A percentile compares a stretch with the other conserved stretches of the same genome.
Conservation (phyloP, 768 basidiomycete genomes). For the Rhodotorula graminis region DNA sequence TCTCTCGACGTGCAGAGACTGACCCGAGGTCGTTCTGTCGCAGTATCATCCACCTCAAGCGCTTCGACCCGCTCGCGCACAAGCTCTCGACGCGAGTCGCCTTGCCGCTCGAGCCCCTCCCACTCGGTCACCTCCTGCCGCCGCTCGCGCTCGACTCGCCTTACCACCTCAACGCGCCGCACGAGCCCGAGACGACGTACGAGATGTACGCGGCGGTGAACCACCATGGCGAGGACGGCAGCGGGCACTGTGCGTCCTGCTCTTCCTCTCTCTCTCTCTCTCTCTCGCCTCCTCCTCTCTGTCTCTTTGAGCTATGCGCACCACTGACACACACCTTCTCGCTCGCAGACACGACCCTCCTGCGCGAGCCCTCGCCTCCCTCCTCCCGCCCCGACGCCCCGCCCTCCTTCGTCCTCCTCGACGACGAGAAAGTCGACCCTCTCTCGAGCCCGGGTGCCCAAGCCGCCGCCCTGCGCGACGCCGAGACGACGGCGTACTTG, state of each 20-base stretch:
- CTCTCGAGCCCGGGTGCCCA: conserved; percentile 47
- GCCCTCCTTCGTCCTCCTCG: conserved; percentile 75
- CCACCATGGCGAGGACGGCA: conserved; percentile 63
- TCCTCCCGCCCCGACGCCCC: not conserved
- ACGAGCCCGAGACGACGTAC: conserved; percentile 50
- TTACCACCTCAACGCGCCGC: conserved; percentile 2
- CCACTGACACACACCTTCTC: not conserved
- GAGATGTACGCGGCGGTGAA: conserved; percentile 90
- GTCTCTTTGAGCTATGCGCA: too few species aligned
- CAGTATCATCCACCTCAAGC: conserved; percentile 73
- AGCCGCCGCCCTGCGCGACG: conserved; percentile 67
- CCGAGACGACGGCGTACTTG: conserved; percentile 4
- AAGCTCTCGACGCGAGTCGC: conserved; percentile 90
- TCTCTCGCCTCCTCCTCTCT: too few species aligned
- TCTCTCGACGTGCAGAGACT: conserved; percentile 9
- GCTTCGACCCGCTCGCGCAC: conserved; percentile 83
- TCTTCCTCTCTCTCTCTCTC: not conserved
- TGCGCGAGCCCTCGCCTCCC: conserved; percentile 65
- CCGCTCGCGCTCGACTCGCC: conserved; percentile 43
- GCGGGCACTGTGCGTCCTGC: conserved; percentile 76
- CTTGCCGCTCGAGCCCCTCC: conserved; percentile 80
- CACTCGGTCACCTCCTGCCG: conserved; percentile 85
- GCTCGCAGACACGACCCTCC: conserved; percentile 77
- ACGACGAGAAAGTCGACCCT: conserved; percentile 74
- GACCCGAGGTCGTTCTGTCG: not conserved